A percentile compares a stretch with the other conserved stretches of the same genome.
These are phyloP conservation scores for Monosporascus ibericus DNA, from an alignment of 2,329 filamentous ascomycete species.

Conservation along the genomic window DNA sequence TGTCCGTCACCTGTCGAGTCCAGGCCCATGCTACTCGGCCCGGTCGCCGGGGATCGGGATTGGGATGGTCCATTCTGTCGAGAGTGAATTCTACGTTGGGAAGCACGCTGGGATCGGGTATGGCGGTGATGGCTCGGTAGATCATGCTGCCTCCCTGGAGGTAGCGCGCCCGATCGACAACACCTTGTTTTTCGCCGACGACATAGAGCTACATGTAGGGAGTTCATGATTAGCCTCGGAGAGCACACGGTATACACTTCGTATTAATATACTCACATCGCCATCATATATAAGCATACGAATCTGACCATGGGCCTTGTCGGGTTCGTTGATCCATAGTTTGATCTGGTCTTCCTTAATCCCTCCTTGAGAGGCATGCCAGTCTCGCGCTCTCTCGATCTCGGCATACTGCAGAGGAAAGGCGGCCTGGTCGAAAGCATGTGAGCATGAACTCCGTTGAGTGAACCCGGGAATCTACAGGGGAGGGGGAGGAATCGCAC, in stretches of 20 bases:
- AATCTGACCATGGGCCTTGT: constrained; percentile 20
- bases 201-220: neutral
- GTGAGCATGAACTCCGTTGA: neutral
- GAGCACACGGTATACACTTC: neutral
- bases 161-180: constrained; percentile 1
- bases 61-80: constrained; percentile 37
- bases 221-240: neutral
- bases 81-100: constrained; percentile 45
- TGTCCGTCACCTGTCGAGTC: constrained; percentile 31
- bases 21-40: constrained; percentile 34
- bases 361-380: constrained; percentile 1
- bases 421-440: constrained; percentile 3
- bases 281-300: constrained; percentile 30
- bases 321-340: constrained; percentile 12
- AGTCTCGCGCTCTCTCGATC: constrained; percentile 13
- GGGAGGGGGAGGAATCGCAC: neutral
- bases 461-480: too few relatives aligned
- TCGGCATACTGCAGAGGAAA: constrained; percentile 21
- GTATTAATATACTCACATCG: neutral
- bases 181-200: constrained; percentile 4
- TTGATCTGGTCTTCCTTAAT: constrained; percentile 13
- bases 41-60: constrained; percentile 13
- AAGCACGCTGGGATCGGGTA: constrained; percentile 30
- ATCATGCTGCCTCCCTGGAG: constrained; percentile 34
- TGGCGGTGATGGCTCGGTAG: constrained; percentile 39